Conservation (phyloP, 140 eudicot genomes). For the Anethum foeniculum region DNA sequence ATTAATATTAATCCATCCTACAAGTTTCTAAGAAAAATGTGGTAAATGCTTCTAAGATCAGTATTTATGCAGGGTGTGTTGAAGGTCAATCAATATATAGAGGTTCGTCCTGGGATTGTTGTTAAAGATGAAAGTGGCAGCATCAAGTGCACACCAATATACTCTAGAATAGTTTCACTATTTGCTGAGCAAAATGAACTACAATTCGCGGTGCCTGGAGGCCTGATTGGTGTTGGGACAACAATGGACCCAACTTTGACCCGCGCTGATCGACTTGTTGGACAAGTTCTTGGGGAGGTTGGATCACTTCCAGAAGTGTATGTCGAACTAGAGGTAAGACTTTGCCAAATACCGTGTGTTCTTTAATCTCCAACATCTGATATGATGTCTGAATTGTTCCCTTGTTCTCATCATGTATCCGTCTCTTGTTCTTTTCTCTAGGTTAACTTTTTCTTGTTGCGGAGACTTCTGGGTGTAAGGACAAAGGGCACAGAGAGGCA, state of each 20-base stretch:
- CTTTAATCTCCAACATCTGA: background rate
- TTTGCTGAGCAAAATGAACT: conserved; percentile 95
- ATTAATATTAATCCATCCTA: background rate
- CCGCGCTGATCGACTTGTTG: conserved; percentile 96
- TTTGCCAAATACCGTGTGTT: background rate
- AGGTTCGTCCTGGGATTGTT: conserved; percentile 96
- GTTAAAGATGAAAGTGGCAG: conserved; percentile 89
- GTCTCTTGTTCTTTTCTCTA: conserved; percentile 16
- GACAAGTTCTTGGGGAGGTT: conserved; percentile 98
- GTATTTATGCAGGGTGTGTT: conserved; percentile 69
- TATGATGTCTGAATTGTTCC: too few relatives aligned
- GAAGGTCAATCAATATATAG: conserved; percentile 83
- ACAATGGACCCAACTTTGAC: conserved; percentile 98
- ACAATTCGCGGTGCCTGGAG: conserved; percentile 98
- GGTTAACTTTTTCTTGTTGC: conserved; percentile 90
- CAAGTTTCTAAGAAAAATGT: background rate
- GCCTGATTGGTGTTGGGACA: conserved; percentile 96
- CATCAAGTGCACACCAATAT: conserved; percentile 90
- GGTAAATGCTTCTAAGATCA: background rate
- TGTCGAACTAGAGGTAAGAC: conserved; percentile 83
- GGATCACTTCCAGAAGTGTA: conserved; percentile 96
- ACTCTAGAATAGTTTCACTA: conserved; percentile 87
- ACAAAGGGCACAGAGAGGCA: conserved; percentile 90
- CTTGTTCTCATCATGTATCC: background rate
- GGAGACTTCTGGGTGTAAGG: conserved; percentile 88